Evolutionary conservation across 164 flowering plant species (phyloP), one percentile per base, ranked within the genome.

Genomic region (Magnolia sinica): DNA sequence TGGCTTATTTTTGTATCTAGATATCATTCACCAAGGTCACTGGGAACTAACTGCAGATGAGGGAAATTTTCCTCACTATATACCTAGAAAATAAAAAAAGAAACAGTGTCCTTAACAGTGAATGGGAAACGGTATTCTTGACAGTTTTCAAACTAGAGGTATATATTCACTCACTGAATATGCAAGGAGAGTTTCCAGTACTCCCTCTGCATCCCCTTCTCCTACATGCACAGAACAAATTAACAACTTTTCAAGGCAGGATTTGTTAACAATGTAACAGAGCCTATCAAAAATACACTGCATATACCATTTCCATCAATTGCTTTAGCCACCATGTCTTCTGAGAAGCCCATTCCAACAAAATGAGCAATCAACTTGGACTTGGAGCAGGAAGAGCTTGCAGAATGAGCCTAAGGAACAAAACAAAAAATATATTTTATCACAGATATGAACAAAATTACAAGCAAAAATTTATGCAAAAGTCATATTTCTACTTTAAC

Each of bases 301-400:
- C 74, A 51, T 8, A 69, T 86, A 95, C 98, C 95, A 82, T 88
- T 86, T 80, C 90, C 90, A 73, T 89, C 78, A 68, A 95, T 87
- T 68, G 87, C 96, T 79, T 86, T 88, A 7, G 64, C 71, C 50
- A 95, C 92, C 86, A 83, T 52, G 29, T 85, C 78, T 73, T 81
- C 87, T 23, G 86, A 23, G 80, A 95, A 95, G 16, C 97, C 97
- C 94, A 90, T 89, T 37, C 83, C 91, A 29, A 88, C 73, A 76
- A 95, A 92, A 78, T 89, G 87, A n/a, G 84, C 74, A 76, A 87
- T 61, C 67, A 86, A 70, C 76, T 86, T 87, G 78, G 89, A 70
- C 76, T 86, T 87, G 79, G 89, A 80, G 24, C 79, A 72, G 64
- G 91, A 86, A 76, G 87, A 79, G 22, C 87, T 83, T 9, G 91